Base-by-base conservation (phyloP, 495 filamentous ascomycete genomes). In the Lophiostoma macrostomum region DNA sequence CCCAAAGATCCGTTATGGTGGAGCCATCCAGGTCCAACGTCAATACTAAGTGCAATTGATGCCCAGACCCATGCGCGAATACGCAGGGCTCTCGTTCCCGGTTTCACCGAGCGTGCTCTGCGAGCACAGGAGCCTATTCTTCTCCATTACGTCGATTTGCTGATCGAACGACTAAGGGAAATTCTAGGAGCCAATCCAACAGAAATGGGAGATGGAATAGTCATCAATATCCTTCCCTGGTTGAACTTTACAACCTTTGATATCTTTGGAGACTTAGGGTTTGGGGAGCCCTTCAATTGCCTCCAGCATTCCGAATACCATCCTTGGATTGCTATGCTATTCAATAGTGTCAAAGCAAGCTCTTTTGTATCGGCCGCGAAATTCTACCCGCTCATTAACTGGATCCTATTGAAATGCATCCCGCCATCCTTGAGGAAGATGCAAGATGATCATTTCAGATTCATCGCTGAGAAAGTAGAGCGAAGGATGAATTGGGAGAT, bases 71-170 rank as follows among this genome's bases (percentile, higher is more conserved):
- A 69, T 45, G 41, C 63, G 5, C 39, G 60, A 0, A 44, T 58
- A 20, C 60, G 67, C 0, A 50, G 56, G 20, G 29, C 43, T 0
- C 28, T 69, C 5, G 37, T 52, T 13, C 56, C 63, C 22, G 50
- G 49, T 0, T 69, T 69, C 52, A 62, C 66, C 0, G 32, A 58
- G 19, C 40, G 55, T 25, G 65, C 65, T 4, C 48, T 69, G 24
- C 22, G 28, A 24, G 58, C 53, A 14, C 66, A 69, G 39, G 64
- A 69, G 31, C 43, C 48, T 11, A 41, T 67, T 13, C 28, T 69
- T 18, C 43, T 46, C 25, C 34, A 29, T 7, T 67, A 69, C 36
- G 48, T 65, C 10, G 32, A 64, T 27, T n/a, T 50, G 27, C 44
- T 69, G 10, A 47, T 69, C 6, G 18, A 52, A n/a, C 61, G 54